Base-by-base conservation (phyloP, 2,329 filamentous ascomycete genomes). In the Diplodia corticola region DNA sequence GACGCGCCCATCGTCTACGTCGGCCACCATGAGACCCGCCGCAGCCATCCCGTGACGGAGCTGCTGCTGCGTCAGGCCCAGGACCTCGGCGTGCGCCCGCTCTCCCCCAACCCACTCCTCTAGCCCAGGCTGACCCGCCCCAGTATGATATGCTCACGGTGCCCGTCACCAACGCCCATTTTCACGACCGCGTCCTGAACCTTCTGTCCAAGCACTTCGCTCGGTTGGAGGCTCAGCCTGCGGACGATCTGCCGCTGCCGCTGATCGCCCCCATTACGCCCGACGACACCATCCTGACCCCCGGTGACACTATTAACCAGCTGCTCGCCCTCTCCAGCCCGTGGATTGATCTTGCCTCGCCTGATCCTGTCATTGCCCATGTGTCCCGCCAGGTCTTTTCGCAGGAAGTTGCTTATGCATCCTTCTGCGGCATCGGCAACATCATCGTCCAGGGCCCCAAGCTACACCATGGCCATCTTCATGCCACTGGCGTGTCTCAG, bases 371-470 rank as follows among this genome's bases (percentile, higher is more conserved):
- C 69, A 89, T 98, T 69, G 88, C 92, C 7, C 91, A 91, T 76
- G 85, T 98, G 67, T 97, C 94, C 40, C 88, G 91, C 51, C 94
- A 97, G 79, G 91, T 96, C 6, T 83, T 99, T 69, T 93, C 93
- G 75, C 84, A 97, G 46, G 95, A 99, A 76, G 86, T 98, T 55
- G 91, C 92, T 57, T 99, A 97, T 79, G 95, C 96, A 69, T 93
- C 92, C 69, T 99, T 98, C 79, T 97, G 93, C 74, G 96, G 96
- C 40, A 86, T 95, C 55, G 88, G 89, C 65, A 96, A 91, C 77
- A 84, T 98, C 67, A 82, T 98, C 60, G 83, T 99, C 33, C 88
- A 90, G 1, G 93, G 93, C 0, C 95, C 95, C 3, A 85, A 86
- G 69, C 80, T 87, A 15, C 86, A 89, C 69, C 83, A 86, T 66